phyloP scores from a whole-genome alignment of 176 grass and related monocot species.

The Zea luxurians region DNA sequence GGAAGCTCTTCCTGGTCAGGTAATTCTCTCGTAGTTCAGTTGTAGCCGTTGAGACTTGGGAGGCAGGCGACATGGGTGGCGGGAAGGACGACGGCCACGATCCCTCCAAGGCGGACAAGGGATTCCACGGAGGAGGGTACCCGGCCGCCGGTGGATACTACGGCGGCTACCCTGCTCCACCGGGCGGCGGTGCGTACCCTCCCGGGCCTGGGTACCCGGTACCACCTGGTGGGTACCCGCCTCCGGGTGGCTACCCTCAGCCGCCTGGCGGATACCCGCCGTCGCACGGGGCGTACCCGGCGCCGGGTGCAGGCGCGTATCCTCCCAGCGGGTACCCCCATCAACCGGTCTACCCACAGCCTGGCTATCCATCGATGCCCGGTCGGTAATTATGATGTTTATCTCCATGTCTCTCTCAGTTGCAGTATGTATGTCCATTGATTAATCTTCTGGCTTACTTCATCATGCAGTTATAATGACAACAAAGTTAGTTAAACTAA shows the following conservation, averaged over 20 bases:
- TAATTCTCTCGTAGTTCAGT: background rate
- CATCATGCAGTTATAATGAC: background rate
- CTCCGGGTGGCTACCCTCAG: conserved; percentile 45
- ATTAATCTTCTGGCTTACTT: background rate
- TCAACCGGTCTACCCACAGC: conserved; percentile 22
- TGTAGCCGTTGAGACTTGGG: background rate
- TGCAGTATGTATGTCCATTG: no score
- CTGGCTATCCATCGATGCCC: conserved; percentile 42
- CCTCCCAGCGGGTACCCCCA: conserved; percentile 15
- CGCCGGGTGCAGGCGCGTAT: background rate
- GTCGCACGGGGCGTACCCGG: conserved; percentile 34
- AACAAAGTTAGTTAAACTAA: no score
- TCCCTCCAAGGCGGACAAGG: conserved; percentile 37
- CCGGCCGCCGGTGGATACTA: conserved; percentile 33
- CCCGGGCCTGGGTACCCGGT: conserved; percentile 38
- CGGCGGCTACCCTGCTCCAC: conserved; percentile 39
- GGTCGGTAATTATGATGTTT: background rate
- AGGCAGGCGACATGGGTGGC: conserved; percentile 44
- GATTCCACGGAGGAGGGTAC: conserved; percentile 41
- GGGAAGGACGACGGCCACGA: conserved; percentile 60
- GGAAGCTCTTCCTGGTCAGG: background rate
- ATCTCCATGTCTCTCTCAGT: background rate
- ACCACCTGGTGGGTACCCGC: conserved; percentile 31
- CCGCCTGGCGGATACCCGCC: conserved; percentile 43
- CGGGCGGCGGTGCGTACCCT: background rate